Evolutionary conservation across 306 rosid genomes (phyloP).

Genomic region (Prunus mongolica): DNA sequence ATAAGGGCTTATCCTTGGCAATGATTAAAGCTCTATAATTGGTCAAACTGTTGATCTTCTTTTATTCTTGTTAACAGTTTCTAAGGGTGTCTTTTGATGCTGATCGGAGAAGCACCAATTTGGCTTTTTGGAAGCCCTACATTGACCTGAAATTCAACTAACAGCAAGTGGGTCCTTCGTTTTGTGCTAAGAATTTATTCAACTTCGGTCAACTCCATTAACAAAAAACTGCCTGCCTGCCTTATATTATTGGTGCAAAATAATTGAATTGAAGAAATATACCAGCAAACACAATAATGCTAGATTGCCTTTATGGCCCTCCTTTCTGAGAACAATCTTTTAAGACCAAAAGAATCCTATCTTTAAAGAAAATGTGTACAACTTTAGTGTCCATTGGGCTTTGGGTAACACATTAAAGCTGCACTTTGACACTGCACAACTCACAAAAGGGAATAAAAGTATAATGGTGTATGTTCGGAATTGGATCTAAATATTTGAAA

Average conservation of each 20-base stretch:
- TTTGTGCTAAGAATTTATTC: constrained; percentile 23
- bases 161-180: constrained; percentile 30
- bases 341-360: constrained; percentile 36
- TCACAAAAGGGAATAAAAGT: background rate
- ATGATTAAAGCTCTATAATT: constrained; percentile 34
- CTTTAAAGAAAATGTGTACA: constrained; percentile 24
- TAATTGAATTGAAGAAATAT: constrained; percentile 30
- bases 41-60: constrained; percentile 24
- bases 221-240: constrained; percentile 10
- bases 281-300: constrained; percentile 45
- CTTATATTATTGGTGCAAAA: constrained; percentile 28
- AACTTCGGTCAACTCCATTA: constrained; percentile 46
- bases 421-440: constrained; percentile 18
- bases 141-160: constrained; percentile 48
- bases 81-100: constrained; percentile 20
- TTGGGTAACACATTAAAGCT: constrained; percentile 28
- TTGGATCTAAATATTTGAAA: background rate
- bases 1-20: constrained; percentile 13
- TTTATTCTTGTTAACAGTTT: constrained; percentile 18
- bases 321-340: constrained; percentile 43
- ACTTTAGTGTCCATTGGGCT: constrained; percentile 33
- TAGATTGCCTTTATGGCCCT: constrained; percentile 40
- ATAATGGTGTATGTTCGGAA: background rate
- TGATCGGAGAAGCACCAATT: constrained; percentile 29
- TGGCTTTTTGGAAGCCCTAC: constrained; percentile 33